phyloP scores from a whole-genome alignment of 176 grass and related monocot genomes.

The Chloris gayana region DNA sequence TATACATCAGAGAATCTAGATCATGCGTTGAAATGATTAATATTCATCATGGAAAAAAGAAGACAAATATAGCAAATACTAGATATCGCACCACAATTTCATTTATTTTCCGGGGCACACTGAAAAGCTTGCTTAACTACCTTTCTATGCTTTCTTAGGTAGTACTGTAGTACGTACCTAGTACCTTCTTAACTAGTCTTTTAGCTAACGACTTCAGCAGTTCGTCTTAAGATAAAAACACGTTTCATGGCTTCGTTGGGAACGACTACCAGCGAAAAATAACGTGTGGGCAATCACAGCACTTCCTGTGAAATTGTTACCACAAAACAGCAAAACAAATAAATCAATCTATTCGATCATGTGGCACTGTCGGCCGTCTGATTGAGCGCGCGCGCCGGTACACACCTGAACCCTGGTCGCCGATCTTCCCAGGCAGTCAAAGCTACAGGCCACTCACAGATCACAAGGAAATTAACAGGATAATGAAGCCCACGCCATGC shows the following conservation, averaged over 20 bases:
- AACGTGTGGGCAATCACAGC: background rate
- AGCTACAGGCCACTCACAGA: background rate
- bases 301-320: background rate
- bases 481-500: background rate
- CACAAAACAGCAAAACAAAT: background rate
- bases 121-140: too few species aligned
- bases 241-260: too few species aligned
- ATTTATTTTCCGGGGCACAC: too few species aligned
- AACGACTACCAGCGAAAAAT: background rate
- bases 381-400: background rate
- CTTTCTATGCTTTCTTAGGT: too few species aligned
- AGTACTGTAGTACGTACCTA: too few species aligned
- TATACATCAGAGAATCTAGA: too few species aligned
- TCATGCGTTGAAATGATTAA: too few species aligned
- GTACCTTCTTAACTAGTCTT: too few species aligned
- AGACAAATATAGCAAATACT: too few species aligned
- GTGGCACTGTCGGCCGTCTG: conserved; percentile 20
- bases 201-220: too few species aligned
- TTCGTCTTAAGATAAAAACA: background rate
- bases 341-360: background rate
- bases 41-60: too few species aligned
- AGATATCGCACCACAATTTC: too few species aligned
- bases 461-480: conserved; percentile 14
- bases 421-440: conserved; percentile 7
- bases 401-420: background rate